Conservation (phyloP, 2,329 filamentous ascomycete species). For the Westerdykella sp. region DNA sequence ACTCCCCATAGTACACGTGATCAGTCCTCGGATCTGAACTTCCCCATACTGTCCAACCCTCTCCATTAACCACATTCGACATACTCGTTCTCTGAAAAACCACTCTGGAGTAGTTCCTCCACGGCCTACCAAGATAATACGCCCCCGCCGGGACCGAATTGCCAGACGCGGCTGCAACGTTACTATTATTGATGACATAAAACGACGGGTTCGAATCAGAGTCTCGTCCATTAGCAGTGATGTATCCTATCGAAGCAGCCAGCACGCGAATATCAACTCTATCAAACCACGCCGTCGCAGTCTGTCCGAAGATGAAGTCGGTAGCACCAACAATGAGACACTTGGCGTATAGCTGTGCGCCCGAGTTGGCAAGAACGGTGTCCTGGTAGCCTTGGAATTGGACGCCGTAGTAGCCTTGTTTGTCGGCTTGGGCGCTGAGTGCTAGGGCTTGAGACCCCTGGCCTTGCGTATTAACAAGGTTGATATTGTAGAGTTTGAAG, state of each 20-base stretch:
- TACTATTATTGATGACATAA: slow-evolving; percentile 53
- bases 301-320: slow-evolving; percentile 56
- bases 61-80: slow-evolving; percentile 51
- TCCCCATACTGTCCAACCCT: slow-evolving; percentile 56
- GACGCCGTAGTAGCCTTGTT: slow-evolving; percentile 54
- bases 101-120: slow-evolving; percentile 48
- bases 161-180: slow-evolving; percentile 39
- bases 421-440: slow-evolving; percentile 45
- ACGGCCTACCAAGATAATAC: slow-evolving; percentile 50
- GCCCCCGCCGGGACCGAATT: slow-evolving; percentile 36
- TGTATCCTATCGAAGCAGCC: slow-evolving; percentile 31
- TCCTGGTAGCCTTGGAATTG: slow-evolving; percentile 54
- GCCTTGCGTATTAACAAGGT: slow-evolving; percentile 44
- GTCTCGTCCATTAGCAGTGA: slow-evolving; percentile 33
- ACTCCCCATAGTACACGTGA: slow-evolving; percentile 54
- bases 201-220: slow-evolving; percentile 36
- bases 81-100: slow-evolving; percentile 49
- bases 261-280: slow-evolving; percentile 45
- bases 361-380: slow-evolving; percentile 42
- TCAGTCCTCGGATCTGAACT: slow-evolving; percentile 44
- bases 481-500: slow-evolving; percentile 59
- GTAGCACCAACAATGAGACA: slow-evolving; percentile 53
- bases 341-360: slow-evolving; percentile 51
- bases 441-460: slow-evolving; percentile 49
- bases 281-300: slow-evolving; percentile 49